Evolutionary conservation across 768 basidiomycete species (phyloP), one percentile per base, ranked within the genome.

Genomic region (Kwoniella sp.): DNA sequence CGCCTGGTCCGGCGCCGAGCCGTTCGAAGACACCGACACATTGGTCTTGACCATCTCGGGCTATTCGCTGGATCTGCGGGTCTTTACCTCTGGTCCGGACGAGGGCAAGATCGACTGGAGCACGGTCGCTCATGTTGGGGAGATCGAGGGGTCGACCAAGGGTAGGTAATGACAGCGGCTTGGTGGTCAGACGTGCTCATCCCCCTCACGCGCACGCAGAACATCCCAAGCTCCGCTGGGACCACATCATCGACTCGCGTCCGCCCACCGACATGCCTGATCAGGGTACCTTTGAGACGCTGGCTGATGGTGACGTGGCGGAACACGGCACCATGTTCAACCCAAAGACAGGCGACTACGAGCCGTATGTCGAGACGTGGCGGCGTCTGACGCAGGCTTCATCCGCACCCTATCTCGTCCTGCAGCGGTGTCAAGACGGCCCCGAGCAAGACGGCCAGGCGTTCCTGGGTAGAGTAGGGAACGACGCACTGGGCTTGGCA

Each of bases 21-120:
- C 64, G 1, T 32, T 48, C 15, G 64, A 66, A 56, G 58, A 60
- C 36, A 66, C 60, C 14, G 58, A 66, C 17, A 66, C 64, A 5
- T 50, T 66, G 6, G 64, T 66, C 22, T 38, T 66, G n/a, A 66
- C 64, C 15, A 56, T 60, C 20, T 37, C 50, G 15, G 48, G 50
- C 5, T 58, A 46, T 23, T 62, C 58, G 4, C 45, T 66, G 19
- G 61, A 66, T 31, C 46, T 66, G 12, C 44, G 61, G 17, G 50
- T 60, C 7, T 66, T 60, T 46, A 39, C 32, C 2, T 3, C 20
- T 1, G 60, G 57, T 12, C 42, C 46, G 1, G 29, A 43, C 3
- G 41, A 50, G 29, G 60, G 60, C 3, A 25, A 41, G 17, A 57
- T 66, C 15, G 58, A 66, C 25, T 66, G 64, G 64, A 43, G 53